These are phyloP conservation scores for Strigomonas oncopelti DNA, from an alignment of 208 protist genomes.

Conservation along the genomic window DNA sequence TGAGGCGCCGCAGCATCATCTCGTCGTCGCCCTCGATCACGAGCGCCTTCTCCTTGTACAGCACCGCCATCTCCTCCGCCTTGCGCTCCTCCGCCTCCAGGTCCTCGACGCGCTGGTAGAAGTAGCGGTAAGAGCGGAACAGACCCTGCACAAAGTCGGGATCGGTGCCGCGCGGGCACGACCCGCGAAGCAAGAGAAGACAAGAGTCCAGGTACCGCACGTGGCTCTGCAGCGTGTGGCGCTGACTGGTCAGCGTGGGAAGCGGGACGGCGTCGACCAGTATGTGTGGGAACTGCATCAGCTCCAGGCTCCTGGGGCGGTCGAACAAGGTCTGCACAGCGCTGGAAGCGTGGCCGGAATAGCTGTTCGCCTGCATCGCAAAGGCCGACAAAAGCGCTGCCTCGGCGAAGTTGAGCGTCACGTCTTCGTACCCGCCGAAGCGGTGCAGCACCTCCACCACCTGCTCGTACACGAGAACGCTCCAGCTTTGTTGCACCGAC, in stretches of 20 bases:
- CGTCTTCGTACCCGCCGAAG: conserved; percentile 87
- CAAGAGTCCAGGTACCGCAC: conserved; percentile 79
- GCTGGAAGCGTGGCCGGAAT: not conserved
- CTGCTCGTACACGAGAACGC: conserved; percentile 74
- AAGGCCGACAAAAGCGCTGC: conserved; percentile 70
- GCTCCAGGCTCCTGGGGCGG: conserved; percentile 36
- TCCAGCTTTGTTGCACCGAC: conserved; percentile 42
- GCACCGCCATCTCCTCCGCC: conserved; percentile 80
- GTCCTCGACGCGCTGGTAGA: conserved; percentile 66
- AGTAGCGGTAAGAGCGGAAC: conserved; percentile 54
- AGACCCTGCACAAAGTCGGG: conserved; percentile 63
- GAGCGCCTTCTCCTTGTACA: conserved; percentile 88
- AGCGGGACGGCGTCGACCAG: conserved; percentile 29
- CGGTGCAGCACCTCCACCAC: conserved; percentile 52
- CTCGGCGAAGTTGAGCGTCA: conserved; percentile 74
- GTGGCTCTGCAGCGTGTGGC: conserved; percentile 41
- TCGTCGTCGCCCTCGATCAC: conserved; percentile 92
- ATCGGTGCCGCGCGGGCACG: conserved; percentile 40
- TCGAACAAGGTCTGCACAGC: conserved; percentile 33
- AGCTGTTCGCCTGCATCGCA: conserved; percentile 50
- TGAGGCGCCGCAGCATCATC: conserved; percentile 77
- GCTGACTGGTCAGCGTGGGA: conserved; percentile 11
- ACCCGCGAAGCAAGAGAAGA: conserved; percentile 50
- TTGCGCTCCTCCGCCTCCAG: conserved; percentile 74
- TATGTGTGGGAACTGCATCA: conserved; percentile 61